These are phyloP conservation scores for Neopestalotiopsis rosae DNA, from an alignment of 2,329 filamentous ascomycete genomes.

Conservation along the genomic window DNA sequence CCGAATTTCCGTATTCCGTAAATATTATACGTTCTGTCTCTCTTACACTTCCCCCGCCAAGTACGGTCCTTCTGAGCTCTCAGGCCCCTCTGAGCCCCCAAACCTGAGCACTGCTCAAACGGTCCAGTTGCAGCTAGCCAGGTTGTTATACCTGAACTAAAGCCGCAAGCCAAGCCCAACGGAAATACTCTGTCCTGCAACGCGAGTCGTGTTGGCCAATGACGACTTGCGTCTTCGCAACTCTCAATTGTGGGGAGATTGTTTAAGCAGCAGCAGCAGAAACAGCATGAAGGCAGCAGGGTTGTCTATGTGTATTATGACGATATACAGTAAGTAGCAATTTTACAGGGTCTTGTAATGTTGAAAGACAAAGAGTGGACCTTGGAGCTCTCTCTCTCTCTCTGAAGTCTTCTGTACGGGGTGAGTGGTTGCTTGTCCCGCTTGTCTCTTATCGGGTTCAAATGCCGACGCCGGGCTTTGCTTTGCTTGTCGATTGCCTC, in stretches of 20 bases:
- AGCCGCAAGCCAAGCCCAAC: neutral
- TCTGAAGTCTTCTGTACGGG: neutral
- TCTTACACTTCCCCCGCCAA: neutral
- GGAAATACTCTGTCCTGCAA: neutral
- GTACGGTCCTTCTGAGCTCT: neutral
- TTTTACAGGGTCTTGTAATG: neutral
- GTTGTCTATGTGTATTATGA: conserved; percentile 10
- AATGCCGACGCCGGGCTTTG: neutral
- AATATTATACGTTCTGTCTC: neutral
- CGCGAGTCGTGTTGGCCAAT: conserved; percentile 9
- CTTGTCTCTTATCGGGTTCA: neutral
- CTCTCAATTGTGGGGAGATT: neutral
- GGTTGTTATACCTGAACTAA: neutral
- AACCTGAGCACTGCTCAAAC: neutral
- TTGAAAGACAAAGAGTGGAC: neutral
- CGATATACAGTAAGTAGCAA: neutral
- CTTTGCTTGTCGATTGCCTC: neutral
- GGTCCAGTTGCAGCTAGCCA: neutral
- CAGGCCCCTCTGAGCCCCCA: neutral
- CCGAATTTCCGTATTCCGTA: neutral
- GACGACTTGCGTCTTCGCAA: conserved; percentile 1
- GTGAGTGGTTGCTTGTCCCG: neutral
- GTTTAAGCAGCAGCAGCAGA: too few species aligned
- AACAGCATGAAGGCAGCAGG: neutral
- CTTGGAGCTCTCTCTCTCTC: neutral